A percentile compares a stretch with the other conserved stretches of the same genome.
Conservation (phyloP, 306 rosid species). For the Pyrus betulifolia region DNA sequence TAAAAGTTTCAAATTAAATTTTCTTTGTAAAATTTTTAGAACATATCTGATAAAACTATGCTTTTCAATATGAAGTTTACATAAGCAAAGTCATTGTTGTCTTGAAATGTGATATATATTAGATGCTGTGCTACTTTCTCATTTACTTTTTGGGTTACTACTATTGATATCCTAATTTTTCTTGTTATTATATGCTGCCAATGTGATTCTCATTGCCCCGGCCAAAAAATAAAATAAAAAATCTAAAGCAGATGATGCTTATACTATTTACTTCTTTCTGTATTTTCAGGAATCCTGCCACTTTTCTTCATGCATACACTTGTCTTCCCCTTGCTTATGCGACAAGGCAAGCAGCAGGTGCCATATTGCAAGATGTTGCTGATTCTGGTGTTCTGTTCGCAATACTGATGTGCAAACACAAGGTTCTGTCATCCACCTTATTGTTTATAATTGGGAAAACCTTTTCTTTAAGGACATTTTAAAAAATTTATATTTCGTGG, state of each 20-base stretch:
- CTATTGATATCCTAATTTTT: background rate
- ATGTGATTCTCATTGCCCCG: background rate
- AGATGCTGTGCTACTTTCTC: background rate
- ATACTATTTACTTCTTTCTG: conserved; percentile 16
- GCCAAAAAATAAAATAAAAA: background rate
- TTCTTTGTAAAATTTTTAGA: background rate
- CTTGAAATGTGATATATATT: background rate
- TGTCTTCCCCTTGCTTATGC: conserved; percentile 92
- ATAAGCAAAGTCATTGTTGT: background rate
- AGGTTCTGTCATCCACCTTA: conserved; percentile 38
- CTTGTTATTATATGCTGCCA: background rate
- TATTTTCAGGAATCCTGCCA: conserved; percentile 80
- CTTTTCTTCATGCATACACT: conserved; percentile 93
- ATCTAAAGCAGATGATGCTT: background rate
- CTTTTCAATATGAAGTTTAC: background rate
- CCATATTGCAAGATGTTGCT: conserved; percentile 84
- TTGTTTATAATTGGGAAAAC: background rate
- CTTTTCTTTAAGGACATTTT: background rate
- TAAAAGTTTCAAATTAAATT: background rate
- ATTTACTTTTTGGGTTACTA: background rate
- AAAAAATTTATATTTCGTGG: background rate
- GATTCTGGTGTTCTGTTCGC: conserved; percentile 94
- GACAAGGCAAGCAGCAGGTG: conserved; percentile 91
- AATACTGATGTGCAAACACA: conserved; percentile 87
- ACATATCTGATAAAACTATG: background rate